These are phyloP conservation scores for Sporobolomyces pararoseus DNA, from an alignment of 768 basidiomycete species.

Conservation along the genomic window DNA sequence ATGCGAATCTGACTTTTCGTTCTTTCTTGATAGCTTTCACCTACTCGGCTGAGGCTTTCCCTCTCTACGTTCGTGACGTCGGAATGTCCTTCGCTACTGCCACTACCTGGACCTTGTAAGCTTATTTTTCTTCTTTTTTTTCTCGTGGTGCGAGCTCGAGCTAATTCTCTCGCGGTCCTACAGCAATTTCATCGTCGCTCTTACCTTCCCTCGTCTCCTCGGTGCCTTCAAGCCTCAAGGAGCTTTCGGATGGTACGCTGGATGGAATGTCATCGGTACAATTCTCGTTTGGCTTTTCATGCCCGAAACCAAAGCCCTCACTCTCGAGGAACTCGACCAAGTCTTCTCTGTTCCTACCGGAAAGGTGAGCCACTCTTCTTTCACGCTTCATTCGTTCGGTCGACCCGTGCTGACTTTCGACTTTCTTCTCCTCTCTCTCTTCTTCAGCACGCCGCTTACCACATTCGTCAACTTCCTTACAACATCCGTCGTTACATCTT, in stretches of 20 bases:
- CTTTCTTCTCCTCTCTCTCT: background rate
- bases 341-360: constrained; percentile 47
- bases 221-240: constrained; percentile 34
- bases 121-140: too few species aligned
- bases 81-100: constrained; percentile 43
- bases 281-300: constrained; percentile 48
- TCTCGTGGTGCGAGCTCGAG: too few species aligned
- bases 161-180: too few species aligned
- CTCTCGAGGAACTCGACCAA: constrained; percentile 48
- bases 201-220: constrained; percentile 44
- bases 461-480: constrained; percentile 15
- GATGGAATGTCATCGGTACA: constrained; percentile 43
- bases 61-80: constrained; percentile 43
- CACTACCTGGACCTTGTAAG: constrained; percentile 26
- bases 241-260: constrained; percentile 43
- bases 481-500: constrained; percentile 38
- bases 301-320: constrained; percentile 44
- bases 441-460: constrained; percentile 11
- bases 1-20: background rate
- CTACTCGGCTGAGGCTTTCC: constrained; percentile 46
- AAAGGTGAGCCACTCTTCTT: constrained; percentile 24
- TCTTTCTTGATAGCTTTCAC: constrained; percentile 26
- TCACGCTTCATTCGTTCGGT: constrained; percentile 40
- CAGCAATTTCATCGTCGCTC: constrained; percentile 28
- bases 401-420: too few species aligned